phyloP scores from a whole-genome alignment of 177 flowering plant species.

The Vitis hybrid region DNA sequence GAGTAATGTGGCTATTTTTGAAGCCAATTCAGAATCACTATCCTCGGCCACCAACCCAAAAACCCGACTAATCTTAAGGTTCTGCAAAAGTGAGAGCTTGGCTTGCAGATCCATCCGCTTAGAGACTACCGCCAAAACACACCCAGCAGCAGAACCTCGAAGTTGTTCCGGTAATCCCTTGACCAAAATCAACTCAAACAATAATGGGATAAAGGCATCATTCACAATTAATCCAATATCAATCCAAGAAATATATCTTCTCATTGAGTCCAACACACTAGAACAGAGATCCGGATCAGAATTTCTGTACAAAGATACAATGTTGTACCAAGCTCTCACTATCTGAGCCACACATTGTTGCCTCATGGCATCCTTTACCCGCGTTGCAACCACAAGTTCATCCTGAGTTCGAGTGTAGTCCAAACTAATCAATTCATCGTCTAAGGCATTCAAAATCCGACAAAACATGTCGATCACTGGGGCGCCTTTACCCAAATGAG shows the following conservation, averaged over 20 bases:
- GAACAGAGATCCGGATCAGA: constrained; percentile 70
- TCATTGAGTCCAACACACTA: constrained; percentile 69
- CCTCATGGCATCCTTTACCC: constrained; percentile 97
- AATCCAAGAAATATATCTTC: constrained; percentile 90
- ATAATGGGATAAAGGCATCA: constrained; percentile 62
- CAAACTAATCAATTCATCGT: constrained; percentile 83
- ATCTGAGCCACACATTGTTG: constrained; percentile 86
- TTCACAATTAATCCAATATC: constrained; percentile 88
- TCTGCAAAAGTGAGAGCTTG: constrained; percentile 68
- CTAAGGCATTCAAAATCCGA: constrained; percentile 81
- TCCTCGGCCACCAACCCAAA: constrained; percentile 66
- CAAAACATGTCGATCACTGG: constrained; percentile 89
- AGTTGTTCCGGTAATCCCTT: constrained; percentile 66
- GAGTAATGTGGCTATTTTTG: constrained; percentile 58
- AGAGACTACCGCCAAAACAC: constrained; percentile 68
- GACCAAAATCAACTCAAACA: constrained; percentile 74
- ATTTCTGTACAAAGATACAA: constrained; percentile 61
- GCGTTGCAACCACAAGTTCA: constrained; percentile 55
- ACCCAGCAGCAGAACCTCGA: constrained; percentile 76
- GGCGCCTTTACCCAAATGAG: constrained; percentile 61
- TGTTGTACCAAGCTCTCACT: constrained; percentile 85
- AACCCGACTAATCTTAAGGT: constrained; percentile 71
- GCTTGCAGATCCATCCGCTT: constrained; percentile 85
- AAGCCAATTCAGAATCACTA: constrained; percentile 68
- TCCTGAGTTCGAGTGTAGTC: constrained; percentile 76